Percentiles rank a stretch among this genome's conserved stretches.
These are phyloP conservation scores for Alternaria burnsii DNA, from an alignment of 2,329 filamentous ascomycete genomes.

Conservation along the genomic window DNA sequence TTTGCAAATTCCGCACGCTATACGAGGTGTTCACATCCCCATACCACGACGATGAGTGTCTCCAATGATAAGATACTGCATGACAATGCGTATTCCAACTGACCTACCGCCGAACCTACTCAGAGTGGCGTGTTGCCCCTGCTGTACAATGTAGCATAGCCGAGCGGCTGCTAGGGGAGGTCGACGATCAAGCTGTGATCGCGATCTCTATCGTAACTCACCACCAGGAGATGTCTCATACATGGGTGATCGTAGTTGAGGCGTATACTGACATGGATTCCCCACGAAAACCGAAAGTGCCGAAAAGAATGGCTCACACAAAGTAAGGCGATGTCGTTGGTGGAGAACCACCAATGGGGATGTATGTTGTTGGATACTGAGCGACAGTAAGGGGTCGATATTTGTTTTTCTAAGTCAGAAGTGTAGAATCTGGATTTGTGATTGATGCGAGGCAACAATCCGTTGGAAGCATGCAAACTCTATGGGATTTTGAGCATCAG, in stretches of 20 bases:
- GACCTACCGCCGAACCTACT: not conserved
- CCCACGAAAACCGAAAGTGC: conserved; percentile 6
- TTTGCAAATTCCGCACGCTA: not conserved
- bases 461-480: not conserved
- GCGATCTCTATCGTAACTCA: not conserved
- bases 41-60: not conserved
- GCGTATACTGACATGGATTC: not conserved
- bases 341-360: not conserved
- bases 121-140: not conserved
- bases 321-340: not conserved
- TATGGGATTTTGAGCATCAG: not conserved
- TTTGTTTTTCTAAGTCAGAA: not conserved
- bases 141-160: not conserved
- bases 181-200: not conserved
- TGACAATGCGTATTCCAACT: not conserved
- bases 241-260: not conserved
- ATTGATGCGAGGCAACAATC: not conserved
- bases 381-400: not conserved
- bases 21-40: not conserved
- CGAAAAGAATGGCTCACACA: not conserved
- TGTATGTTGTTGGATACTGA: not conserved
- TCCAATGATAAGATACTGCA: not conserved
- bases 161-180: not conserved
- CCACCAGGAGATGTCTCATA: not conserved
- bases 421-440: not conserved